These are phyloP conservation scores for Nitzschia inconspicua DNA, from an alignment of 108 stramenopile genomes.

Conservation along the genomic window DNA sequence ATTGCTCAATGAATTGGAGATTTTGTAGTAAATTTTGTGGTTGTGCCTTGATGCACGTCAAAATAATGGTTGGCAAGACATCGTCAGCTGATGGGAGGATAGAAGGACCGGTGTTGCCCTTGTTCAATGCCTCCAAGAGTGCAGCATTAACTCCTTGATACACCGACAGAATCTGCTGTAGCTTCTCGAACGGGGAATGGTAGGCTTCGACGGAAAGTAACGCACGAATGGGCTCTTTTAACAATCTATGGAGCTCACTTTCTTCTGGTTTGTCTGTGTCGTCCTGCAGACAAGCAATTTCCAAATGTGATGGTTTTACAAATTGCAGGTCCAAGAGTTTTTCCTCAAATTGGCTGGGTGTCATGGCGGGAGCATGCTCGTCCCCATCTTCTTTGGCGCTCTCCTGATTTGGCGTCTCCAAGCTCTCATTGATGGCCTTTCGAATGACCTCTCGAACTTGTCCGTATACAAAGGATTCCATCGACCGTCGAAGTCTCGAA, in stretches of 20 bases:
- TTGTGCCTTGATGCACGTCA: conserved; percentile 57
- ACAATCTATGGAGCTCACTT: conserved; percentile 27
- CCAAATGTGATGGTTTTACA: conserved; percentile 69
- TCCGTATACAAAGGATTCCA: conserved; percentile 57
- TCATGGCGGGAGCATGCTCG: too few relatives aligned
- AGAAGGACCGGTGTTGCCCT: conserved; percentile 7
- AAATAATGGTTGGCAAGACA: conserved; percentile 75
- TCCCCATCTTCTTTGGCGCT: too few relatives aligned
- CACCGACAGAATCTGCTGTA: conserved; percentile 56
- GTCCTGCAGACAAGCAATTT: conserved; percentile 58
- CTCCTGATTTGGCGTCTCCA: too few relatives aligned
- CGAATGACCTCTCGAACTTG: conserved; percentile 16
- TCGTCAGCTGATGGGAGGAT: conserved; percentile 76
- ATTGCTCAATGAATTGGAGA: conserved; percentile 61
- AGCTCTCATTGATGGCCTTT: too few relatives aligned
- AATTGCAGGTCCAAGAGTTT: conserved; percentile 50
- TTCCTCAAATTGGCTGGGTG: conserved; percentile 20
- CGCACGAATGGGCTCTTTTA: conserved; percentile 45
- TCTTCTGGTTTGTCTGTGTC: background rate
- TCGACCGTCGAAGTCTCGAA: conserved; percentile 31
- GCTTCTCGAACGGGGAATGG: conserved; percentile 70
- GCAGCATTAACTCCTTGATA: conserved; percentile 62
- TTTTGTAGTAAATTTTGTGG: conserved; percentile 38
- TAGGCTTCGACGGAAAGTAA: conserved; percentile 47
- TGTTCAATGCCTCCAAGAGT: conserved; percentile 46